phyloP scores from a whole-genome alignment of 179 eudicot species.

The Heliamphora pulchella region DNA sequence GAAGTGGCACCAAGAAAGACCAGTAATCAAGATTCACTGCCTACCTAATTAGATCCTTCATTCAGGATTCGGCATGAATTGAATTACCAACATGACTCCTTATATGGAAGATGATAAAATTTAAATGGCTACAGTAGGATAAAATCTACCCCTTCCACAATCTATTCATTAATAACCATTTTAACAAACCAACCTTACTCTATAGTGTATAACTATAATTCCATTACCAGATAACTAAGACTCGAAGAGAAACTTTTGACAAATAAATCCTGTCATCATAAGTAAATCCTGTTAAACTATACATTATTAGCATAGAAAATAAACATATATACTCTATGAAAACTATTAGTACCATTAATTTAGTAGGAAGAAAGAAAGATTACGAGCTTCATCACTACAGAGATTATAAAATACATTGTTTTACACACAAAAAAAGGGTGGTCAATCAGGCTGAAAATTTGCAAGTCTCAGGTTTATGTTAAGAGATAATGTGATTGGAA shows the following conservation, averaged over 20 bases:
- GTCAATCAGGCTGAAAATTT: no score
- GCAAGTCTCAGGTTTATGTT: no score
- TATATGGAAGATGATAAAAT: neutral
- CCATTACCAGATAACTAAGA: neutral
- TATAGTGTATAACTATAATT: neutral
- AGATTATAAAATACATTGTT: no score
- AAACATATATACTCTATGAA: neutral
- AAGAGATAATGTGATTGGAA: no score
- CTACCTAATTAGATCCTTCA: neutral
- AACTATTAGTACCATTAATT: neutral
- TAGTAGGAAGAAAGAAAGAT: neutral
- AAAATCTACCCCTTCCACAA: neutral
- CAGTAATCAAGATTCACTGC: neutral
- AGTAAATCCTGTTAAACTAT: no score
- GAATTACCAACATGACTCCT: neutral
- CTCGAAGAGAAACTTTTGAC: no score
- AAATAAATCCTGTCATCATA: no score
- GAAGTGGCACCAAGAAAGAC: no score
- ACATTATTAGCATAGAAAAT: no score
- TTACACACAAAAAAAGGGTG: no score
- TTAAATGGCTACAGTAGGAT: neutral
- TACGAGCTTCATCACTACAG: no score
- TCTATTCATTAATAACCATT: neutral
- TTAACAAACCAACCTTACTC: neutral
- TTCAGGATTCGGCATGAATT: no score